Evolutionary conservation across 208 protist genomes (phyloP).

Genomic region (Lotmaria passim): DNA sequence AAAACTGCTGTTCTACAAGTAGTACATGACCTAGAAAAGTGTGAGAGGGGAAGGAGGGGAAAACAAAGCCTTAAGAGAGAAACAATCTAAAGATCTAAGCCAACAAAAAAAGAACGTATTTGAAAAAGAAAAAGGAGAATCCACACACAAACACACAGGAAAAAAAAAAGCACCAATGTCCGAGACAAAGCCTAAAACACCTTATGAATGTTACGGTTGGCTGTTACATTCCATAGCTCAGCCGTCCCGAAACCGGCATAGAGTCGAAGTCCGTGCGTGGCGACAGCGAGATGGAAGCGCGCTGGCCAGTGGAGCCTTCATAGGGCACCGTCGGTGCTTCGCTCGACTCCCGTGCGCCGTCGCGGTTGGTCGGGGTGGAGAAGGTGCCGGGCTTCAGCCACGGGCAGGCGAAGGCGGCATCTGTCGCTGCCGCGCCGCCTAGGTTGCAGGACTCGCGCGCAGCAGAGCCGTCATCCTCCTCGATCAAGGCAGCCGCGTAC

Average conservation of each 20-base stretch:
- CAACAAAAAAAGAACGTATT: background rate
- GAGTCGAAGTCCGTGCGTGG: conserved; percentile 33
- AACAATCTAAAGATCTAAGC: background rate
- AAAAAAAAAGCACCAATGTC: background rate
- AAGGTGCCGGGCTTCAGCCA: conserved; percentile 28
- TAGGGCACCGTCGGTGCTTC: conserved; percentile 40
- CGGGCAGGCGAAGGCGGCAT: conserved; percentile 24
- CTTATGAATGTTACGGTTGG: background rate
- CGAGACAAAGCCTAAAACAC: background rate
- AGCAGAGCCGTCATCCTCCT: conserved; percentile 22
- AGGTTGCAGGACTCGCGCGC: conserved; percentile 1
- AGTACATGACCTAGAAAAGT: background rate
- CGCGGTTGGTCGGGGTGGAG: conserved; percentile 37
- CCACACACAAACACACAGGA: too few species aligned
- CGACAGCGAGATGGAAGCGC: conserved; percentile 28
- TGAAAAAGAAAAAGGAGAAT: background rate
- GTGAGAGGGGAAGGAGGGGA: conserved; percentile 1
- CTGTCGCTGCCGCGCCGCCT: background rate
- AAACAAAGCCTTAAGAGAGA: background rate
- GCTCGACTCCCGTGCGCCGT: conserved; percentile 31
- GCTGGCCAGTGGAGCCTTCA: conserved; percentile 34
- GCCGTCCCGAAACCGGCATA: conserved; percentile 24
- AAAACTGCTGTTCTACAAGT: too few species aligned
- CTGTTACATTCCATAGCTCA: conserved; percentile 27
- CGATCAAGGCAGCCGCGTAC: conserved; percentile 6